A percentile compares a stretch with the other conserved stretches of the same genome.
Evolutionary conservation across 2,329 filamentous ascomycete genomes (phyloP).

Genomic region (Pseudogymnoascus sp.): DNA sequence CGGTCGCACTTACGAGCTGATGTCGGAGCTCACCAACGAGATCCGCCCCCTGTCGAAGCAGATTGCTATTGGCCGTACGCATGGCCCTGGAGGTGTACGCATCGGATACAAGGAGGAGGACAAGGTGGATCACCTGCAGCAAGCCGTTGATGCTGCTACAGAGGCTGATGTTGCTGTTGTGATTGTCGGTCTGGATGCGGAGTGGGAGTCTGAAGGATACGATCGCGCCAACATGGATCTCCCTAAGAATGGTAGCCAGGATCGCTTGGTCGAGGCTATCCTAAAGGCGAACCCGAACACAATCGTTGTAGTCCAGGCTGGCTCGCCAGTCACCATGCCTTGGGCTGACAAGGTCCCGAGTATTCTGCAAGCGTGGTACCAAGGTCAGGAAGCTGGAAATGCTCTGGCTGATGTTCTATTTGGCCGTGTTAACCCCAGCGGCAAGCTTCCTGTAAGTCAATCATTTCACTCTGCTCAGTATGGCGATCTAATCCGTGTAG

Average conservation of each 20-base stretch:
- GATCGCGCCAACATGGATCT: constrained; percentile 55
- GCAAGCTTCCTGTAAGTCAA: constrained; percentile 47
- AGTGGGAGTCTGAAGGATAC: constrained; percentile 70
- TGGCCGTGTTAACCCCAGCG: constrained; percentile 54
- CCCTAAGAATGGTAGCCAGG: constrained; percentile 47
- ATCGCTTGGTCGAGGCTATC: constrained; percentile 54
- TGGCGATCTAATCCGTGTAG: constrained; percentile 27
- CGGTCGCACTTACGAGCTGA: constrained; percentile 50
- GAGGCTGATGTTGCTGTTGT: constrained; percentile 59
- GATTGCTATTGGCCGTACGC: constrained; percentile 45
- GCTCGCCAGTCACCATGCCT: constrained; percentile 60
- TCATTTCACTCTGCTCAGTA: neutral
- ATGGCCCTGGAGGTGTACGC: constrained; percentile 62
- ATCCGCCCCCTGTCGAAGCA: constrained; percentile 53
- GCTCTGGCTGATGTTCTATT: constrained; percentile 59
- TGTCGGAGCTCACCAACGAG: constrained; percentile 58
- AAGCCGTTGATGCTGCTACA: constrained; percentile 54
- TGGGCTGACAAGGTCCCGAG: constrained; percentile 58
- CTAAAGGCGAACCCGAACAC: constrained; percentile 55
- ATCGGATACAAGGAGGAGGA: constrained; percentile 63
- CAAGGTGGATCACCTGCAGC: constrained; percentile 49
- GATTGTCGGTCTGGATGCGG: constrained; percentile 59
- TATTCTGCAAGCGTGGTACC: constrained; percentile 63
- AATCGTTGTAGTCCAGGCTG: constrained; percentile 60
- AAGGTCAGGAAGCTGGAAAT: constrained; percentile 61